Evolutionary conservation across 805 yeast species (phyloP), one percentile per base, ranked within the genome.

Genomic region (Diddensiella transvaalensis): DNA sequence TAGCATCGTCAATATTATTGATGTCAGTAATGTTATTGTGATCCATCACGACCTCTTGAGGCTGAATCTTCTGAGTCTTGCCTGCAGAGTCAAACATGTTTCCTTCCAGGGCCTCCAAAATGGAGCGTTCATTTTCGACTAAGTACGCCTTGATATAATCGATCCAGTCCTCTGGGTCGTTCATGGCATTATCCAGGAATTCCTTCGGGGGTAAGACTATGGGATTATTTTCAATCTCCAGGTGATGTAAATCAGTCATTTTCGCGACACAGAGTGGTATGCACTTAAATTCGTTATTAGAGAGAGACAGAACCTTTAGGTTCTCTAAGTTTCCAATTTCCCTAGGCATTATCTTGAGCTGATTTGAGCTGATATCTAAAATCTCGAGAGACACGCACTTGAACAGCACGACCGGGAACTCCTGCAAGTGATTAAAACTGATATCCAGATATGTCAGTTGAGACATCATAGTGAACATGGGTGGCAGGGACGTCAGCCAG

Each of bases 181-280:
- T 40, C 46, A 58, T 3, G 68, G 66, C n/a, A 67, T 65, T 21
- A 55, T 61, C 56, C 59, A 79, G 52, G 57, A 74, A 56, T 47
- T 63, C 46, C 50, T 65, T 53, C 62, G 80, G 63, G 2, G 83
- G 84, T 47, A 72, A 54, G 3, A 76, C 68, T 29, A 78, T 68
- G 0, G 89, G 88, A 55, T 86, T 85, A 30, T 74, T 77, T 10
- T 77, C 79, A 3, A 83, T 65, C 54, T 83, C 87, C 19, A 85
- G 67, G 37, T 82, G 75, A 49, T 75, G 74, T 32, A 86, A 68
- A 47, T 70, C 73, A 2, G 69, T 65, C 52, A 85, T 61, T 35
- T 76, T 78, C 1, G 77, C 72, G 6, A 86, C 60, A 4, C 69
- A 64, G 1, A 78, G 74, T 1, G 84, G 81, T 23, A 85, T 65